phyloP scores from a whole-genome alignment of 2,329 filamentous ascomycete species.

The Paecilomyces niveus region DNA sequence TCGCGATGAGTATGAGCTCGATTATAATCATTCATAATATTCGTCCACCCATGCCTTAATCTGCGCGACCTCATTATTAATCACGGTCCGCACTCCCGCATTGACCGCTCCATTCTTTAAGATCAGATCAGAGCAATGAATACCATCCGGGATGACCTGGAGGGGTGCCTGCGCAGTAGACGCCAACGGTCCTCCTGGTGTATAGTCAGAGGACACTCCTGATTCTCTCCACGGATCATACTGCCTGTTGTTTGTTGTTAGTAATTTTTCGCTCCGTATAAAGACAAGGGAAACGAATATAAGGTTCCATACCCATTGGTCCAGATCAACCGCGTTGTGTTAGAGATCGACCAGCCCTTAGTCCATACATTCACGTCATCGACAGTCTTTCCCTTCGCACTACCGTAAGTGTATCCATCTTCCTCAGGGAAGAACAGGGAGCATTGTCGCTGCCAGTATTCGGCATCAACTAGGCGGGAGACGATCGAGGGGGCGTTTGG shows the following conservation, averaged over 20 bases:
- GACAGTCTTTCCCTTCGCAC: constrained; percentile 42
- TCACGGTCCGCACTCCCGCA: constrained; percentile 41
- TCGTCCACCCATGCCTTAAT: constrained; percentile 50
- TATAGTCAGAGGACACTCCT: constrained; percentile 45
- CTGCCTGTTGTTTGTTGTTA: constrained; percentile 26
- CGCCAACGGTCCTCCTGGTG: constrained; percentile 48
- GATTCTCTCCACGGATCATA: constrained; percentile 55
- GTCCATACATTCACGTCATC: constrained; percentile 47
- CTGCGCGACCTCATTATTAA: constrained; percentile 44
- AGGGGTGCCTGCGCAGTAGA: constrained; percentile 44
- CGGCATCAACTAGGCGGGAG: constrained; percentile 43
- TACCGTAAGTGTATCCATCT: constrained; percentile 44
- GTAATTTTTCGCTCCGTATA: constrained; percentile 1
- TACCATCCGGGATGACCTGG: constrained; percentile 46
- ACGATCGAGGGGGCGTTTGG: constrained; percentile 39
- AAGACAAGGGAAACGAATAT: background rate
- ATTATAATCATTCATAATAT: constrained; percentile 17
- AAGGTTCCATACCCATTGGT: constrained; percentile 42
- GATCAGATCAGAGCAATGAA: constrained; percentile 51
- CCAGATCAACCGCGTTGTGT: constrained; percentile 51
- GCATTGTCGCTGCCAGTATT: constrained; percentile 53
- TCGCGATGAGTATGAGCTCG: too few relatives aligned
- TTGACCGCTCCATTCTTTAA: constrained; percentile 42
- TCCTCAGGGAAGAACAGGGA: constrained; percentile 48
- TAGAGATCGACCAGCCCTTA: constrained; percentile 47